These are phyloP conservation scores for Daldinia decipiens DNA, from an alignment of 495 filamentous ascomycete species.

Conservation along the genomic window DNA sequence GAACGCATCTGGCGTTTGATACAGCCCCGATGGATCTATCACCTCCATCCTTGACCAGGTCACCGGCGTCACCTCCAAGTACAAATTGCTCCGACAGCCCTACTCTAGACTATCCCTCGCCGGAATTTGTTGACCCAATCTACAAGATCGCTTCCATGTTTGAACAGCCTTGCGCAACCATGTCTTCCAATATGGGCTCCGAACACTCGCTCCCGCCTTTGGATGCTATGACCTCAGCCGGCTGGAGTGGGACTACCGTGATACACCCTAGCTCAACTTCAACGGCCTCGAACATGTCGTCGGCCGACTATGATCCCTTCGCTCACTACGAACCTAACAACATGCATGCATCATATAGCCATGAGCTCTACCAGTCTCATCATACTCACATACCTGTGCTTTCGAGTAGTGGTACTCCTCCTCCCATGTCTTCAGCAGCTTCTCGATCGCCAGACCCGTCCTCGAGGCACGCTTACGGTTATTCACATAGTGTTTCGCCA, in stretches of 20 bases:
- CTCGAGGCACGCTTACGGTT: constrained; percentile 50
- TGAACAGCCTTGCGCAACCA: constrained; percentile 54
- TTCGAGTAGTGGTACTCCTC: constrained; percentile 49
- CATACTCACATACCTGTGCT: constrained; percentile 50
- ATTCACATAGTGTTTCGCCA: constrained; percentile 52
- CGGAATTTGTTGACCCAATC: constrained; percentile 56
- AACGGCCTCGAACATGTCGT: constrained; percentile 59
- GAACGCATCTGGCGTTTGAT: constrained; percentile 41
- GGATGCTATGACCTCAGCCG: constrained; percentile 56
- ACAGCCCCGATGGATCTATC: constrained; percentile 58
- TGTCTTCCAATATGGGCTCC: constrained; percentile 53
- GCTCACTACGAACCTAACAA: constrained; percentile 53
- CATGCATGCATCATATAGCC: constrained; percentile 54
- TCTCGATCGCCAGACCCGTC: constrained; percentile 56
- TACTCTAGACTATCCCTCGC: constrained; percentile 58
- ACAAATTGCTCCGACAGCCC: constrained; percentile 61
- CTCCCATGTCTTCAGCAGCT: constrained; percentile 52
- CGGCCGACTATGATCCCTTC: constrained; percentile 64
- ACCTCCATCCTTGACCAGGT: constrained; percentile 60
- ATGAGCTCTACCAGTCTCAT: constrained; percentile 60
- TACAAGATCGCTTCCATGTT: constrained; percentile 60
- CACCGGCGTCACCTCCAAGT: constrained; percentile 58
- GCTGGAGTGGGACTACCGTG: constrained; percentile 52
- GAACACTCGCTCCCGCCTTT: constrained; percentile 55
- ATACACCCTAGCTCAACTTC: constrained; percentile 54